These are phyloP conservation scores for Leptographium wingfieldii DNA, from an alignment of 2,329 filamentous ascomycete genomes.

Conservation along the genomic window DNA sequence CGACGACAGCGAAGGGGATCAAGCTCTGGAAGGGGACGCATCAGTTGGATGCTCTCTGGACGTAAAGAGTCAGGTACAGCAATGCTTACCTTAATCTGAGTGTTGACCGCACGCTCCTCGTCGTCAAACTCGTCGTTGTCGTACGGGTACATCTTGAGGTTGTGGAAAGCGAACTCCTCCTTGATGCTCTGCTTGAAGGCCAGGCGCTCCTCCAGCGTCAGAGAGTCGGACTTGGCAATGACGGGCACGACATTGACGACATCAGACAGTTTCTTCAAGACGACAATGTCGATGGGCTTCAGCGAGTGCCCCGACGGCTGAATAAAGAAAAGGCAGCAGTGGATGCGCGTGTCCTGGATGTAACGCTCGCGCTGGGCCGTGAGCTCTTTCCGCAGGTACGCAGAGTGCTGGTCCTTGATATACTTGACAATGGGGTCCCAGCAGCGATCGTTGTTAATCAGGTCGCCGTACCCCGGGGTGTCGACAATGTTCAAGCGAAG, in stretches of 20 bases:
- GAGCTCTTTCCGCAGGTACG: slow-evolving; percentile 97
- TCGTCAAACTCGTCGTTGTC: slow-evolving; percentile 98
- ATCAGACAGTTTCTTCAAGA: slow-evolving; percentile 98
- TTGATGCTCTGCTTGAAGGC: slow-evolving; percentile 99
- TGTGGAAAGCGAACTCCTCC: slow-evolving; percentile 99
- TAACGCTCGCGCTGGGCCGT: slow-evolving; percentile 98
- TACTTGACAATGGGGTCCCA: slow-evolving; percentile 99
- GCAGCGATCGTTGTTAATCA: slow-evolving; percentile 99
- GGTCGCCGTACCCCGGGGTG: slow-evolving; percentile 93
- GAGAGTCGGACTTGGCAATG: slow-evolving; percentile 93
- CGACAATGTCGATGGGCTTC: slow-evolving; percentile 98
- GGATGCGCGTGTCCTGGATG: slow-evolving; percentile 97
- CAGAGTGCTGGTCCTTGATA: slow-evolving; percentile 99
- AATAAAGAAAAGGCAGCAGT: slow-evolving; percentile 99
- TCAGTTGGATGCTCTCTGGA: neutral
- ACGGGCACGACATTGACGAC: slow-evolving; percentile 98
- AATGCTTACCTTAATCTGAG: slow-evolving; percentile 76
- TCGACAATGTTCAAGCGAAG: slow-evolving; percentile 98
- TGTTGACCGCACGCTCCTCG: slow-evolving; percentile 87
- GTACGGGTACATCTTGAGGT: slow-evolving; percentile 99
- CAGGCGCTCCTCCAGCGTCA: slow-evolving; percentile 89
- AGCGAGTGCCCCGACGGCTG: slow-evolving; percentile 95
- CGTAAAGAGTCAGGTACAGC: neutral
- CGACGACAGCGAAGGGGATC: slow-evolving; percentile 94
- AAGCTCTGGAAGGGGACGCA: slow-evolving; percentile 49